Evolutionary conservation across 139 green algal genomes (phyloP).

Genomic region (Ettlia oleoabundans): DNA sequence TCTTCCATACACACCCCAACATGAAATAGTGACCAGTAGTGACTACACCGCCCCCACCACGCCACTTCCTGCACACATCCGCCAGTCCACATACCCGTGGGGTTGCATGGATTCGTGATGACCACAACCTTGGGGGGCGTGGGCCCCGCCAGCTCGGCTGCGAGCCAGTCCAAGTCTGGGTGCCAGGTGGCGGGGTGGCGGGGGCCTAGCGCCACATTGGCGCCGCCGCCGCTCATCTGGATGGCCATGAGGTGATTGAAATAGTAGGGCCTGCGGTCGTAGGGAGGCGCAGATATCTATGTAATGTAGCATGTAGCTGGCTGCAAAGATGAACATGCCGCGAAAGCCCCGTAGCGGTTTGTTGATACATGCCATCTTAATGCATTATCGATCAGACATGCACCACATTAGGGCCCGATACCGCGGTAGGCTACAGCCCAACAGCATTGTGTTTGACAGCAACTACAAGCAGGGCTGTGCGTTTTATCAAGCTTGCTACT

Average conservation of each 20-base stretch:
- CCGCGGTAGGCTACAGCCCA: no score
- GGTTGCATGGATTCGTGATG: constrained; percentile 90
- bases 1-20: no score
- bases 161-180: constrained; percentile 70
- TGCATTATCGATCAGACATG: no score
- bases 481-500: neutral
- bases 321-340: no score
- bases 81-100: constrained; percentile 64
- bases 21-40: no score
- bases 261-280: constrained; percentile 81
- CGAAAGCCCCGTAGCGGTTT: no score
- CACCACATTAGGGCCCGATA: no score
- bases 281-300: neutral
- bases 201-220: constrained; percentile 54
- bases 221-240: constrained; percentile 68
- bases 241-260: constrained; percentile 96
- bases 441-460: no score
- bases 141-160: constrained; percentile 48
- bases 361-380: no score
- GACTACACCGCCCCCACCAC: no score
- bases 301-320: no score
- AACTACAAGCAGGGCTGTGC: neutral
- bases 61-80: no score
- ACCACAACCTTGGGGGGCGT: constrained; percentile 75
- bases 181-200: constrained; percentile 17